A percentile compares a stretch with the other conserved stretches of the same genome.
These are phyloP conservation scores for Pulchroboletus neoregius DNA, from an alignment of 1,284 basidiomycete genomes.

Conservation along the genomic window DNA sequence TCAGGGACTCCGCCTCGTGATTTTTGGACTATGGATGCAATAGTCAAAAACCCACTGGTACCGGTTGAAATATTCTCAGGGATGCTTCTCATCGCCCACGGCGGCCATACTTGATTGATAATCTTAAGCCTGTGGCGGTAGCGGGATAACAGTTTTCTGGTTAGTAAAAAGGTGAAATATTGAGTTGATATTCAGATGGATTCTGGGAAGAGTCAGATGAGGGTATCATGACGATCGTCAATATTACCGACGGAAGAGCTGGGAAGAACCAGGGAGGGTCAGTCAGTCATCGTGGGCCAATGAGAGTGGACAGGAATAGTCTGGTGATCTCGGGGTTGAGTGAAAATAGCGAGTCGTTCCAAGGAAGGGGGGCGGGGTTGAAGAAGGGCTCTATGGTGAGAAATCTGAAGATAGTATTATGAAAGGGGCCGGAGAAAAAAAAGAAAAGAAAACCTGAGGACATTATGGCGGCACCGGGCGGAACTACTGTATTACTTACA, in stretches of 20 bases:
- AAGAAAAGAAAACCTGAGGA: neutral
- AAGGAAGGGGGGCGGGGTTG: constrained; percentile 9
- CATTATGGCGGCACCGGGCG: constrained; percentile 15
- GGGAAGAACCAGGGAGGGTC: neutral
- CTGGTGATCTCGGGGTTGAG: constrained; percentile 15
- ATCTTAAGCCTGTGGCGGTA: neutral
- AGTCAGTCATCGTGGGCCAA: constrained; percentile 12
- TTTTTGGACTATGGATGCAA: constrained; percentile 11
- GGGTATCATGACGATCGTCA: neutral
- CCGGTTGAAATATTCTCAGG: constrained; percentile 8
- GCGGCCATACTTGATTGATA: constrained; percentile 7
- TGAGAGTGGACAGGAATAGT: constrained; percentile 9
- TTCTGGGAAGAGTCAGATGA: neutral
- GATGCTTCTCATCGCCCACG: constrained; percentile 4
- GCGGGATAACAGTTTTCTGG: neutral
- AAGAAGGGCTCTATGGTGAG: constrained; percentile 20
- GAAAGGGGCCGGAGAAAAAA: constrained; percentile 5
- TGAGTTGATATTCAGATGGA: neutral
- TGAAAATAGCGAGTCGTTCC: constrained; percentile 16
- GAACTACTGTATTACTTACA: constrained; percentile 10
- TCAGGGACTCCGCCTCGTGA: constrained; percentile 17
- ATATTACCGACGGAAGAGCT: neutral
- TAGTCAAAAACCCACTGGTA: constrained; percentile 1
- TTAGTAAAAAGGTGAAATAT: neutral
- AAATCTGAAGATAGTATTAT: constrained; percentile 13